Conservation (phyloP, 139 green algal species). For the Tetraselmis striata region DNA sequence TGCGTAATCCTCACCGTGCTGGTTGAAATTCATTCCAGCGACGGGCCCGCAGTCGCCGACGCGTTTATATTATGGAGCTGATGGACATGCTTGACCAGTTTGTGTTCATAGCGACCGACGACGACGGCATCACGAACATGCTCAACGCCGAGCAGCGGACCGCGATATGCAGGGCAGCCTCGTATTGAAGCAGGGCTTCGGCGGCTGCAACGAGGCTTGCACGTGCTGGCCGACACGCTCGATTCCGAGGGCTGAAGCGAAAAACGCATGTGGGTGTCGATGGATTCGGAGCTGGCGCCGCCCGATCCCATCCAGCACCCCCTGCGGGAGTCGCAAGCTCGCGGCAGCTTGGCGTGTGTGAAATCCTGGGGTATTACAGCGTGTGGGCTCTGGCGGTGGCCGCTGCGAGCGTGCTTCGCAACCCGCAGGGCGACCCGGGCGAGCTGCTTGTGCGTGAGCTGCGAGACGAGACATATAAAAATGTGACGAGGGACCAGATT, state of each 20-base stretch:
- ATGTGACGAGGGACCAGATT: no score
- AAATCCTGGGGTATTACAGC: background rate
- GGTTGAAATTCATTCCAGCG: background rate
- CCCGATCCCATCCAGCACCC: background rate
- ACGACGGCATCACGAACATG: background rate
- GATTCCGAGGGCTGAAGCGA: background rate
- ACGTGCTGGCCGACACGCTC: background rate
- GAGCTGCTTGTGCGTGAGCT: background rate
- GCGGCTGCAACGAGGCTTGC: background rate
- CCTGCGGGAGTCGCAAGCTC: no score
- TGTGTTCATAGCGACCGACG: background rate
- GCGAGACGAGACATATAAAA: no score
- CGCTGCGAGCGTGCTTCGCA: background rate
- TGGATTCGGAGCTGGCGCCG: background rate
- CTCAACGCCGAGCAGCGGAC: background rate
- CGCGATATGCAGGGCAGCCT: background rate
- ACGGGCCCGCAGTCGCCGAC: background rate
- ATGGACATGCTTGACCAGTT: background rate
- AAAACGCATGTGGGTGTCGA: background rate
- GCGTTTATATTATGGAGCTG: background rate
- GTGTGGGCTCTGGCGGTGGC: background rate
- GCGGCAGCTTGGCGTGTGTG: background rate
- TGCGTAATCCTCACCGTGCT: background rate
- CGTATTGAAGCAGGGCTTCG: background rate
- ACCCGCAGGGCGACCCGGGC: background rate